Conservation (phyloP, 2,329 filamentous ascomycete genomes). For the Tolypocladium amazonense region DNA sequence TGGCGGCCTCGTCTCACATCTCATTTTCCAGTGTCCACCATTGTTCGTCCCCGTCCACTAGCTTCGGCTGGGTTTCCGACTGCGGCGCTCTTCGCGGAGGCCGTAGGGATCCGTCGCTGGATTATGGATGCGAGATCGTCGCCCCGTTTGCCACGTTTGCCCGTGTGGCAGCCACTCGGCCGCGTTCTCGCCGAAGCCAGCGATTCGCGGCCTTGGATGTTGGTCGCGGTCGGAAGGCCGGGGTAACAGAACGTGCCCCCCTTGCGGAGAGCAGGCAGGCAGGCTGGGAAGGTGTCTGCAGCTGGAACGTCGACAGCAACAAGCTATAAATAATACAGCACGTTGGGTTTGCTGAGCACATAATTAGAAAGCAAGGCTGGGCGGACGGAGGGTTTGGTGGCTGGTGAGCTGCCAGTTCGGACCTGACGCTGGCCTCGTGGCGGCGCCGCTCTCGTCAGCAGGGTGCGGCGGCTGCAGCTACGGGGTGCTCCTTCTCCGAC, state of each 20-base stretch:
- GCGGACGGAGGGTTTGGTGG: not conserved
- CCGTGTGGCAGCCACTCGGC: not conserved
- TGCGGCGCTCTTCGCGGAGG: not conserved
- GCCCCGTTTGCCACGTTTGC: not conserved
- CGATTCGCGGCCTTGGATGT: not conserved
- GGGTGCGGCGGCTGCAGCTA: not conserved
- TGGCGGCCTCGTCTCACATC: not conserved
- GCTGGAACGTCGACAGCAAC: not conserved
- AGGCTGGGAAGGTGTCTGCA: not conserved
- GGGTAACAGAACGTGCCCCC: not conserved
- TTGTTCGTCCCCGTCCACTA: not conserved
- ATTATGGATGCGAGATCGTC: not conserved
- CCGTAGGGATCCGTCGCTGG: not conserved
- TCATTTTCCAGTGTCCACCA: not conserved
- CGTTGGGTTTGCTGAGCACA: not conserved
- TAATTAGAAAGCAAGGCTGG: conserved; percentile 1
- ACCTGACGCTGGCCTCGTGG: not conserved
- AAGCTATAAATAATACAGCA: not conserved
- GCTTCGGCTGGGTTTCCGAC: conserved; percentile 5
- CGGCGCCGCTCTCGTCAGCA: conserved; percentile 2
- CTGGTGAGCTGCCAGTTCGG: not conserved
- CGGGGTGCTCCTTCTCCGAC: not conserved
- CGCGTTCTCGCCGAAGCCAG: not conserved
- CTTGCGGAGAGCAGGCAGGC: not conserved
- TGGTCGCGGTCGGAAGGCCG: not conserved